A percentile compares a stretch with the other conserved stretches of the same genome.
Conservation (phyloP, 306 rosid species). For the Prunus mongolica region DNA sequence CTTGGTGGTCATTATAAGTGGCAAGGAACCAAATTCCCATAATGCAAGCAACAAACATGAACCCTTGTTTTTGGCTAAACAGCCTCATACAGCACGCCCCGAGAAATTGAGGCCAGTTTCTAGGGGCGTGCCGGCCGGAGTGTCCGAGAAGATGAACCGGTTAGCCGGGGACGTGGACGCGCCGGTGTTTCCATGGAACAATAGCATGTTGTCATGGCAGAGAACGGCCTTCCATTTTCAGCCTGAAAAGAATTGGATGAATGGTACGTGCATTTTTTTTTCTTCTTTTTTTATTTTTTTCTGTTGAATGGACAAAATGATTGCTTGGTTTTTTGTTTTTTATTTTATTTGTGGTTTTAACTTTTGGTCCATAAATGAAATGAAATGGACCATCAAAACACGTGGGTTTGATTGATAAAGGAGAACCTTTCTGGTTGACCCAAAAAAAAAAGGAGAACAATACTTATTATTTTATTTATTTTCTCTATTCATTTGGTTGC, state of each 20-base stretch:
- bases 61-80: background rate
- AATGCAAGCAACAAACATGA: background rate
- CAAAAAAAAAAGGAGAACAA: too few species aligned
- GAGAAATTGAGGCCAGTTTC: conserved; percentile 27
- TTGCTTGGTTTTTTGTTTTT: background rate
- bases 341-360: background rate
- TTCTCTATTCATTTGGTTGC: background rate
- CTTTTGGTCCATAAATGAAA: background rate
- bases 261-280: conserved; percentile 38
- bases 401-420: background rate
- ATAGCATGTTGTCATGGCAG: conserved; percentile 82
- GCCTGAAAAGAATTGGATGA: conserved; percentile 93
- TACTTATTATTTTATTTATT: background rate
- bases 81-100: background rate
- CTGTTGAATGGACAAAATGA: background rate
- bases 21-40: background rate
- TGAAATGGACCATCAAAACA: background rate
- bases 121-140: conserved; percentile 61
- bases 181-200: conserved; percentile 59
- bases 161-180: background rate
- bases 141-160: conserved; percentile 60
- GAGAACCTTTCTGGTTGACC: background rate
- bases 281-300: background rate
- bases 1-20: conserved; percentile 30
- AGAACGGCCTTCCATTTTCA: conserved; percentile 87